Base-by-base conservation (phyloP, 257 asterid species). In the Osmanthus fragrans region DNA sequence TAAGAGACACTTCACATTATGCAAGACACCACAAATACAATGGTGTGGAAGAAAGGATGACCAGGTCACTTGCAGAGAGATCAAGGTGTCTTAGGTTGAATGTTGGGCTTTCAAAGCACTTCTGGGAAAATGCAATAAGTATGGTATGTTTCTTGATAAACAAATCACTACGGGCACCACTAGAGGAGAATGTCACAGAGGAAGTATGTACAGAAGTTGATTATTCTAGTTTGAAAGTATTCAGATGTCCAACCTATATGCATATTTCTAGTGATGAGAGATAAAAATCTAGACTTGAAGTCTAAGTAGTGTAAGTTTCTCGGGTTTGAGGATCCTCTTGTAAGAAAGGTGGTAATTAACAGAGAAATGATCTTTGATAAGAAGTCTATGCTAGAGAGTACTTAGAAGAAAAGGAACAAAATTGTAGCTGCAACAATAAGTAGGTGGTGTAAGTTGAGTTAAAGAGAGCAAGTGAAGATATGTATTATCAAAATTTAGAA, bases 41-140 rank as follows among this genome's bases (percentile, higher is more conserved):
- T 13, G 56, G 54, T 21, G 30, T 58, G 19, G 78, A 3, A 10
- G 54, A 58, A 49, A 29, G 77, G 70, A 74, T 74, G 54, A 74
- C 56, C 36, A 54, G 0, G 29, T 19, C 6, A 27, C 2, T 30
- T 1, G 40, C 1, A 5, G 54, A 51, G 32, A 23, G 78, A 27
- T 6, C 71, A 2, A 23, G 54, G 49, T 23, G 78, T 58, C 34
- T 54, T 7, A 54, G 71, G 33, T 21, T 58, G 7, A 21, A 74
- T 60, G 64, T 16, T 19, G 78, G 30, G 29, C 71, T 74, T 19
- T 11, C 70, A 12, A 58, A 58, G 78, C 58, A 15, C 18, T 74
- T 74, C 51, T 54, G 56, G 78, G 51, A 32, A 18, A 51, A 58
- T 27, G 78, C 54, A 54, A 40, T 58, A 21, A 54, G 3, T 32